Conservation (phyloP, 306 rosid species). For the Cicer chorassanicum region DNA sequence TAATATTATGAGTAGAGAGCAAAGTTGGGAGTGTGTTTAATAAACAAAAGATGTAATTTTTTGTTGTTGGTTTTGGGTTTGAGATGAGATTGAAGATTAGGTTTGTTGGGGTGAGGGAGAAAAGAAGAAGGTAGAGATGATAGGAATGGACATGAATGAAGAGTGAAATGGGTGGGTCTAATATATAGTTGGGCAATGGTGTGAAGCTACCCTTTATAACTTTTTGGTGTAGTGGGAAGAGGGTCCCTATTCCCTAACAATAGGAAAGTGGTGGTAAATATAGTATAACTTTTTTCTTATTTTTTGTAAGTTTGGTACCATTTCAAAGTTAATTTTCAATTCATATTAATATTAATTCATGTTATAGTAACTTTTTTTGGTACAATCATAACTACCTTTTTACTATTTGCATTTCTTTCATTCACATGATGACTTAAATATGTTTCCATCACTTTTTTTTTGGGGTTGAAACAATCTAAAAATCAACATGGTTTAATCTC, state of each 20-base stretch:
- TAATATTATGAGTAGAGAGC: neutral
- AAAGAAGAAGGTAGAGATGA: slow-evolving; percentile 11
- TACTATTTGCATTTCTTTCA: neutral
- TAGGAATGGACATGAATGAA: slow-evolving; percentile 51
- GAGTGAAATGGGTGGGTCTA: slow-evolving; percentile 47
- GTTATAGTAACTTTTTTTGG: no score
- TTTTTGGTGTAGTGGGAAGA: slow-evolving; percentile 32
- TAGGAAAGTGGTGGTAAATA: slow-evolving; percentile 16
- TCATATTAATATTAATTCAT: neutral
- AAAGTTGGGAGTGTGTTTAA: slow-evolving; percentile 21
- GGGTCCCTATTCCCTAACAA: slow-evolving; percentile 40
- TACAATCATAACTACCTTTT: neutral
- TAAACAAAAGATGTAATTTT: slow-evolving; percentile 39
- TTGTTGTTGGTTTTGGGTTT: neutral
- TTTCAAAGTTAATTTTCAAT: neutral
- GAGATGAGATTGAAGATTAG: slow-evolving; percentile 9
- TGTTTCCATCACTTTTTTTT: neutral
- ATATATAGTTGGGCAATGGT: slow-evolving; percentile 64
- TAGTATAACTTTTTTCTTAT: slow-evolving; percentile 32
- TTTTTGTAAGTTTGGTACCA: neutral
- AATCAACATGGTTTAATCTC: neutral
- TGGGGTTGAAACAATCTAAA: neutral
- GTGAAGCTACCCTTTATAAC: slow-evolving; percentile 26
- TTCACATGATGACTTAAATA: neutral
- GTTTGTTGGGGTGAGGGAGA: neutral